phyloP scores from a whole-genome alignment of 2,329 filamentous ascomycete species.

The Dactylonectria estremocensis region DNA sequence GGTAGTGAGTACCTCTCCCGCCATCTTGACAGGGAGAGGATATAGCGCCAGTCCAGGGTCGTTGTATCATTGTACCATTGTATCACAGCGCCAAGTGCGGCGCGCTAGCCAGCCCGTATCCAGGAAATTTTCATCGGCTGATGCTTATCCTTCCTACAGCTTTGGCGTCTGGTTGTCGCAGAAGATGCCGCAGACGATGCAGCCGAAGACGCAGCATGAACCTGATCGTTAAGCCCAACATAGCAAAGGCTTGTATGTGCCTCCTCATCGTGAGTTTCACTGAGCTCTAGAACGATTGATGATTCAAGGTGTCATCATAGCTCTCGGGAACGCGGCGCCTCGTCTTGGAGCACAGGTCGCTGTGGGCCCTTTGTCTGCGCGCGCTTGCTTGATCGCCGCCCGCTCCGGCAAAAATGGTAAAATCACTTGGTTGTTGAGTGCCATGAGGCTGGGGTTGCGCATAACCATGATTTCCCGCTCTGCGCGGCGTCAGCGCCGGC shows the following conservation, averaged over 20 bases:
- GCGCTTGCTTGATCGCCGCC: conserved; percentile 14
- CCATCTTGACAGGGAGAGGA: background rate
- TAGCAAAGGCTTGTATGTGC: conserved; percentile 12
- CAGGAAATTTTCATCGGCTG: conserved; percentile 25
- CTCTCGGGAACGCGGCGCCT: conserved; percentile 24
- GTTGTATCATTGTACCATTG: background rate
- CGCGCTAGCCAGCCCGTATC: conserved; percentile 22
- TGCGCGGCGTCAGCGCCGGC: conserved; percentile 35
- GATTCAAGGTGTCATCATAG: conserved; percentile 14
- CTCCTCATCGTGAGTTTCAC: conserved; percentile 10
- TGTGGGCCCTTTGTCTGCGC: conserved; percentile 12
- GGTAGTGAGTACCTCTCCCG: conserved; percentile 2
- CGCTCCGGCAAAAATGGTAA: conserved; percentile 13
- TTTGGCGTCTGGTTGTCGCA: conserved; percentile 11
- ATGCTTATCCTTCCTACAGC: conserved; percentile 8
- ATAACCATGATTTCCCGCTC: conserved; percentile 40
- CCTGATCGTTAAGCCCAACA: conserved; percentile 10
- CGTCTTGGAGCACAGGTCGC: conserved; percentile 28
- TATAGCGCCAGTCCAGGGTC: conserved; percentile 4
- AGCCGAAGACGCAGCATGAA: conserved; percentile 9
- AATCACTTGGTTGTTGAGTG: background rate
- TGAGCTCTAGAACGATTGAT: conserved; percentile 10
- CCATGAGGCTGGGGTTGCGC: conserved; percentile 18
- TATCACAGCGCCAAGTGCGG: conserved; percentile 23
- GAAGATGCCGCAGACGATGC: too few species aligned